Percentiles rank a stretch among this genome's conserved stretches.
These are phyloP conservation scores for Athelia psychrophila DNA, from an alignment of 1,284 basidiomycete species.

Conservation along the genomic window DNA sequence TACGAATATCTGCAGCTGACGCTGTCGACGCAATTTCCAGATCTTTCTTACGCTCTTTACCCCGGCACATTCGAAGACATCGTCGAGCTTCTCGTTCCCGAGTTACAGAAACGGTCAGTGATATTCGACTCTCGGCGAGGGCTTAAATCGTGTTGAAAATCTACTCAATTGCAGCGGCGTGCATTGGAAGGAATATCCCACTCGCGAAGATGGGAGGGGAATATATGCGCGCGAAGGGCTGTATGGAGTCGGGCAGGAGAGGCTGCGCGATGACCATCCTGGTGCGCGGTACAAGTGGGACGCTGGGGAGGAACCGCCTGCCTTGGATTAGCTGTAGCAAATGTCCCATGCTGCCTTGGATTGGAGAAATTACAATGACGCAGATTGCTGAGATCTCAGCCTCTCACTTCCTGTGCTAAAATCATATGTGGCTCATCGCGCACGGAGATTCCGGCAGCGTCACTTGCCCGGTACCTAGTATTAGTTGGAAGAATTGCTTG, in stretches of 20 bases:
- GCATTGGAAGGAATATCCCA: slow-evolving; percentile 1
- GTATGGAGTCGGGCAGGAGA: background rate
- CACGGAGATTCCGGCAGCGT: too few relatives aligned
- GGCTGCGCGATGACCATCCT: background rate
- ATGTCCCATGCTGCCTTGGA: too few relatives aligned
- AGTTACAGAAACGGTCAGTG: background rate
- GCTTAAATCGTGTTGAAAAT: background rate
- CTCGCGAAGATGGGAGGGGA: background rate
- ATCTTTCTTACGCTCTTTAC: background rate
- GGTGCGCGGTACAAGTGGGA: background rate
- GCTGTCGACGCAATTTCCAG: background rate
- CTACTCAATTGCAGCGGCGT: background rate
- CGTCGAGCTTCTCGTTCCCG: background rate
- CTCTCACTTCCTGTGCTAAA: too few relatives aligned
- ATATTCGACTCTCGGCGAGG: background rate
- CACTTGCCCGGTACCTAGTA: too few relatives aligned
- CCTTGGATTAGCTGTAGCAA: background rate
- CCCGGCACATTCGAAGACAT: background rate
- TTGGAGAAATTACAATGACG: too few relatives aligned
- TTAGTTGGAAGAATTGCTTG: too few relatives aligned
- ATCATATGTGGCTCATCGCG: too few relatives aligned
- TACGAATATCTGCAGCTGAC: too few relatives aligned
- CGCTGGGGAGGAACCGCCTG: background rate
- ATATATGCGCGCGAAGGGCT: background rate
- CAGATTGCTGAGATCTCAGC: too few relatives aligned